Evolutionary conservation across 2,329 filamentous ascomycete species (phyloP), one percentile per base, ranked within the genome.

Genomic region (Neoscytalidium dimidiatum): DNA sequence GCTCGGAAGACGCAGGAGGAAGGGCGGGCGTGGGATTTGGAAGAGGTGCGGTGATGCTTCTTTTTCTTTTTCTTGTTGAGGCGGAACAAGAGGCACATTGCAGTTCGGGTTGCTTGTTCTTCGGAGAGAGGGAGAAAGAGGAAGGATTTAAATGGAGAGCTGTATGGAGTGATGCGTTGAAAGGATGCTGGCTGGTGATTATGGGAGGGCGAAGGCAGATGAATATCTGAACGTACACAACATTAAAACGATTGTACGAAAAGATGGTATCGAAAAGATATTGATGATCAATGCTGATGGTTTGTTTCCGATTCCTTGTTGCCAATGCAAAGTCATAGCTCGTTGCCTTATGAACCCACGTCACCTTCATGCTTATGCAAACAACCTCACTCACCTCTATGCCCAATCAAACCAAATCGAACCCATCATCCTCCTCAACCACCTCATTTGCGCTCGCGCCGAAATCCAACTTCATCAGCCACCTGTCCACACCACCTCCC

Each of bases 391-490:
- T 19, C 21, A 38, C 51, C 51, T 38, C 21, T 26, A 28, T 26
- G 4, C 4, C 4, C 19, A 23, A 4, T 53, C 51, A 56, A 14
- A 56, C n/a, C 26, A 60, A 26, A 46, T 60, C 28, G 31, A 49
- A 51, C 14, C 21, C 52, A 35, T 63, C 61, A 8, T 63, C 61
- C 3, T 64, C 62, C 6, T 64, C 62, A 31, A 49, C 53, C 31
- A 11, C 63, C 33, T 65, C 53, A 21, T 57, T 57, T 14, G 33
- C 63, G 19, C 43, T 57, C 21, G 44, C 63, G 3, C 77, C 77
- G 75, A 85, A 87, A 69, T 97, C 93, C 71, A 97, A 80, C 81
- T 97, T 97, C 92, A 97, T 96, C 74, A 97, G 77, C 73, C 97
- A 78, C 66, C 91, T 84, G 79, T 97, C 92, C 51, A 97, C 87